Base-by-base conservation (phyloP, 768 basidiomycete species). In the Tubosaeta sp. region DNA sequence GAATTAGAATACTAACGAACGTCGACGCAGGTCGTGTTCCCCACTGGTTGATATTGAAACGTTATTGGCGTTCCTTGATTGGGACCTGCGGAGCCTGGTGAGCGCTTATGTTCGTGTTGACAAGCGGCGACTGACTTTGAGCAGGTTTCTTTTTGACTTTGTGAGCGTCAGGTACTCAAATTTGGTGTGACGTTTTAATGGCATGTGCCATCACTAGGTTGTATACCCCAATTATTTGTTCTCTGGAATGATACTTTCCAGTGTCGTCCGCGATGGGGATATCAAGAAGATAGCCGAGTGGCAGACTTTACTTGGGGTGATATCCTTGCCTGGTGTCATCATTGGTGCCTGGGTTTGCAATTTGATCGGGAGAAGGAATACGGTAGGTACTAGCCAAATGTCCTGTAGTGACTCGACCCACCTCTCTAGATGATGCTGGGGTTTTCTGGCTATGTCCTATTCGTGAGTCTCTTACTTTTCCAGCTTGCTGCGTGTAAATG, bases 71-170 rank as follows among this genome's bases (percentile, higher is more conserved):
- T 55, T 47, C 80, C 4, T 66, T 90, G 21, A 79, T 86, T 46
- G 87, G 87, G 13, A 89, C 85, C 6, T 81, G 79, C 52, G 85
- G 84, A 13, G 82, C 86, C 35, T 89, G 86, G 86, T 82, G 48
- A 16, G 54, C 44, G 44, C 21, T 38, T n/a, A 22, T 21, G 38
- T 38, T 13, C 11, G 12, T 6, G 48, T 16, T 44, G 12, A 16
- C 25, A 14, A 1, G 34, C 34, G 4, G 16, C 29, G 12, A 40
- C 47, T 56, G 34, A 60, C 43, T 38, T 44, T 6, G 13, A 35
- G 19, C 43, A 82, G 81, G 82, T 84, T 84, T 66, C 71, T 86
- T 34, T 86, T 86, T 59, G 85, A 87, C 65, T 85, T 86, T 52
- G 79, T 77, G 59, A 53, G 62, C 12, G n/a, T n/a, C 14, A 7